These are phyloP conservation scores for Saturnispora gosingensis DNA, from an alignment of 805 yeast genomes.

Conservation along the genomic window DNA sequence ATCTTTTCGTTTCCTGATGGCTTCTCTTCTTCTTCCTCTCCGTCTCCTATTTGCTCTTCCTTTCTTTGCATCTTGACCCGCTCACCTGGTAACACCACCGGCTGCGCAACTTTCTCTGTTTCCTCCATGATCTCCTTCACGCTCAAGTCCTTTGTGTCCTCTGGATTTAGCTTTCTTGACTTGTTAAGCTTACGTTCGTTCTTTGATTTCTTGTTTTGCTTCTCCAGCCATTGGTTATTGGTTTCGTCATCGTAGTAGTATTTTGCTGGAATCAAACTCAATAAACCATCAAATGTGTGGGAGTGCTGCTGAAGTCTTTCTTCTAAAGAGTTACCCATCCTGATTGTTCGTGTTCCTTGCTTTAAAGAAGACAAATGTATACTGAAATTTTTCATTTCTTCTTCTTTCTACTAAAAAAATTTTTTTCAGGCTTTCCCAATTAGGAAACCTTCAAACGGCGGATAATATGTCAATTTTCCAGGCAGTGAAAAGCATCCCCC, in stretches of 20 bases:
- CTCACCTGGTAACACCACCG: constrained; percentile 32
- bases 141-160: constrained; percentile 33
- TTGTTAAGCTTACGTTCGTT: constrained; percentile 53
- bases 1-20: neutral
- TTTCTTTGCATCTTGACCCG: constrained; percentile 4
- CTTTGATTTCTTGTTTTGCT: constrained; percentile 66
- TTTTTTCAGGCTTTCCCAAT: neutral
- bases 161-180: constrained; percentile 69
- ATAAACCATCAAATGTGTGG: constrained; percentile 75
- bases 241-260: constrained; percentile 89
- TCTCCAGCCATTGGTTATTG: constrained; percentile 67
- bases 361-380: constrained; percentile 1
- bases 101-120: constrained; percentile 45
- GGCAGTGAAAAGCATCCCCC: constrained; percentile 1
- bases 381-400: constrained; percentile 1
- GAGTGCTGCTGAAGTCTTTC: constrained; percentile 75
- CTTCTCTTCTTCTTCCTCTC: constrained; percentile 15
- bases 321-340: constrained; percentile 27
- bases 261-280: constrained; percentile 89
- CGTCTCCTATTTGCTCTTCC: constrained; percentile 21
- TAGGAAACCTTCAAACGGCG: neutral
- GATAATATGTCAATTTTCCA: constrained; percentile 2
- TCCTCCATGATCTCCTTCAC: constrained; percentile 55
- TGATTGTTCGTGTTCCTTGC: neutral
- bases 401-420: constrained; percentile 1